Conservation (phyloP, 345 rosid species). For the Lepidium africanum region DNA sequence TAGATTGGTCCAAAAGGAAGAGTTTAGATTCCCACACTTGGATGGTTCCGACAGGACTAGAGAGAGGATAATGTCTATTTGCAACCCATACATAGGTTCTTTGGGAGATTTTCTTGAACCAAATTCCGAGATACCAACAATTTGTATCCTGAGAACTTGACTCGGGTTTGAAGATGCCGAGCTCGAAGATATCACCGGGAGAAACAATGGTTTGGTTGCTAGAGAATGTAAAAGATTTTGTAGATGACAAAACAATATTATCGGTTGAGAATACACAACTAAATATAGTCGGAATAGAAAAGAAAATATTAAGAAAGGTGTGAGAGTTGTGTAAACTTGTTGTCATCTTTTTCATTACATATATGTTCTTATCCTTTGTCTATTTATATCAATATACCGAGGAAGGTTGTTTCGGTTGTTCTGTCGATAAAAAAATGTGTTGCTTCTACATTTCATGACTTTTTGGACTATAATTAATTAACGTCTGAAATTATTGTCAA, state of each 20-base stretch:
- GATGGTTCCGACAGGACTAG: slow-evolving; percentile 31
- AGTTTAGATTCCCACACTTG: too few relatives aligned
- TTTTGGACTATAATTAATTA: too few relatives aligned
- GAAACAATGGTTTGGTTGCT: slow-evolving; percentile 48
- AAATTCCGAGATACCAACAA: slow-evolving; percentile 56
- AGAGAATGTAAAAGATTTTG: slow-evolving; percentile 29
- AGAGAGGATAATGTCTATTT: slow-evolving; percentile 51
- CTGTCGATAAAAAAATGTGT: too few relatives aligned
- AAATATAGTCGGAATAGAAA: slow-evolving; percentile 17
- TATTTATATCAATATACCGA: too few relatives aligned
- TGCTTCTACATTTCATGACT: too few relatives aligned
- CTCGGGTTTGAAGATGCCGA: slow-evolving; percentile 48
- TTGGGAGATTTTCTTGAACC: slow-evolving; percentile 52
- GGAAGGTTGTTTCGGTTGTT: too few relatives aligned
- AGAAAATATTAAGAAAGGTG: not conserved
- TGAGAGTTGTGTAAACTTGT: too few relatives aligned
- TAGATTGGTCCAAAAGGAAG: too few relatives aligned
- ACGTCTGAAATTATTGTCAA: too few relatives aligned
- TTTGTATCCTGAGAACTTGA: not conserved
- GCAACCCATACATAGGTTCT: slow-evolving; percentile 71
- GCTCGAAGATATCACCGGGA: slow-evolving; percentile 36
- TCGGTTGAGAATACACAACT: slow-evolving; percentile 19
- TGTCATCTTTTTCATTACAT: too few relatives aligned
- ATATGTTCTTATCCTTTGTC: too few relatives aligned
- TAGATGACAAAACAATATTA: slow-evolving; percentile 28